Evolutionary conservation across 2,329 filamentous ascomycete genomes (phyloP).

Genomic region (Botrytis tulipae): DNA sequence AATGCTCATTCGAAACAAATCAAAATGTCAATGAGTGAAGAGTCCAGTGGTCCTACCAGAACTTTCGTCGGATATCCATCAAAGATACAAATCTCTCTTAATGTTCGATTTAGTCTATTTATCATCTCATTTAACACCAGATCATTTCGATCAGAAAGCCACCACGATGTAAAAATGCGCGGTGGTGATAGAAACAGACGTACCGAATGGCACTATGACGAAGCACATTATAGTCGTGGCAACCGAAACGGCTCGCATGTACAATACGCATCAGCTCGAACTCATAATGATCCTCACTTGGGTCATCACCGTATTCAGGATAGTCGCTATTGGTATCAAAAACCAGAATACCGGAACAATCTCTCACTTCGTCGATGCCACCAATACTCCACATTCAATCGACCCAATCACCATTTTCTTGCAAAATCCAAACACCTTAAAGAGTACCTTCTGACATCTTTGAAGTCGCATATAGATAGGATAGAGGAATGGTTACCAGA

Average conservation of each 20-base stretch:
- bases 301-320: background rate
- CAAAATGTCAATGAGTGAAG: background rate
- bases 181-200: background rate
- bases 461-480: background rate
- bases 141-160: background rate
- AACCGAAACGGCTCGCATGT: background rate
- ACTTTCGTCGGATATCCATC: background rate
- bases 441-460: background rate
- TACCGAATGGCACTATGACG: background rate
- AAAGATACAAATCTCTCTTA: background rate
- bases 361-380: background rate
- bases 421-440: background rate
- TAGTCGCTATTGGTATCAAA: background rate
- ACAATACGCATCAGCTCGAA: background rate
- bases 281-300: background rate
- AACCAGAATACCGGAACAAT: background rate
- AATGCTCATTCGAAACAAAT: background rate
- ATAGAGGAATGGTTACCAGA: conserved; percentile 9
- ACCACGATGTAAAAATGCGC: background rate
- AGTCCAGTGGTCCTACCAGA: background rate
- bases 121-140: background rate
- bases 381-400: background rate
- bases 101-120: background rate
- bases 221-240: background rate
- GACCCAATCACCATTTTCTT: conserved; percentile 7